Percentiles rank a stretch among this genome's conserved stretches.
phyloP scores from a whole-genome alignment of 192 early-diverging fungal genomes.

The Coemansia sp. region DNA sequence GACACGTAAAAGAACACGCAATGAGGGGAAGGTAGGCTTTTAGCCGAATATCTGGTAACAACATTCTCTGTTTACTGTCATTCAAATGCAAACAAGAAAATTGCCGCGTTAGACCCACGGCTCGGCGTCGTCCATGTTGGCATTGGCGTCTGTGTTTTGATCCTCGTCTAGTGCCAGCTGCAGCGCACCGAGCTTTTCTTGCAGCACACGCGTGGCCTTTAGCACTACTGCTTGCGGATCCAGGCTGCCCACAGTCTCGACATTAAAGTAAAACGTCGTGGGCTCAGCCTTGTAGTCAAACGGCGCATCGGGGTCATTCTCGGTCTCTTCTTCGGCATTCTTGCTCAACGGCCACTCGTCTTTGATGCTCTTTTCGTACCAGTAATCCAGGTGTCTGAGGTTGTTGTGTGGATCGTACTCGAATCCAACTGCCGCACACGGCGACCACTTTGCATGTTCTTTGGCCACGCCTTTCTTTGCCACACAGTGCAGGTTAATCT shows the following conservation, averaged over 20 bases:
- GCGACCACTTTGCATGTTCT: slow-evolving; percentile 97
- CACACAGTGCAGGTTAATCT: slow-evolving; percentile 84
- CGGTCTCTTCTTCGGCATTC: slow-evolving; percentile 64
- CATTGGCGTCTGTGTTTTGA: slow-evolving; percentile 36
- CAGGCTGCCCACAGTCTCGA: slow-evolving; percentile 79
- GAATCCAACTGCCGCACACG: slow-evolving; percentile 83
- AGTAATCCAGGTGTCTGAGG: slow-evolving; percentile 85
- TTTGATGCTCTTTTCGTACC: slow-evolving; percentile 84
- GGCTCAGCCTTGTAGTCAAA: slow-evolving; percentile 84
- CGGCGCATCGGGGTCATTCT: slow-evolving; percentile 41
- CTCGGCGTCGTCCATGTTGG: slow-evolving; percentile 46
- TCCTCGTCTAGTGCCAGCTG: slow-evolving; percentile 63
- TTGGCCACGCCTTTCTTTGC: slow-evolving; percentile 98
- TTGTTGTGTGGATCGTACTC: slow-evolving; percentile 98
- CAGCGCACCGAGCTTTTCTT: slow-evolving; percentile 71
- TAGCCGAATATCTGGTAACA: neutral
- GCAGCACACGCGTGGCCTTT: slow-evolving; percentile 67
- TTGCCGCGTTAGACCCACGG: slow-evolving; percentile 30
- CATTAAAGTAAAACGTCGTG: slow-evolving; percentile 71
- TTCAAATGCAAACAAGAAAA: neutral
- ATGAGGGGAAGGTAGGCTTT: no score
- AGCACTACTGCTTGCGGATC: slow-evolving; percentile 70
- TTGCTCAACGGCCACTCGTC: slow-evolving; percentile 79
- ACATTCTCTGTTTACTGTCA: neutral
- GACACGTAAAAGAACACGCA: neutral